Conservation (phyloP, 352 stramenopile genomes). For the Globisporangium nunn region DNA sequence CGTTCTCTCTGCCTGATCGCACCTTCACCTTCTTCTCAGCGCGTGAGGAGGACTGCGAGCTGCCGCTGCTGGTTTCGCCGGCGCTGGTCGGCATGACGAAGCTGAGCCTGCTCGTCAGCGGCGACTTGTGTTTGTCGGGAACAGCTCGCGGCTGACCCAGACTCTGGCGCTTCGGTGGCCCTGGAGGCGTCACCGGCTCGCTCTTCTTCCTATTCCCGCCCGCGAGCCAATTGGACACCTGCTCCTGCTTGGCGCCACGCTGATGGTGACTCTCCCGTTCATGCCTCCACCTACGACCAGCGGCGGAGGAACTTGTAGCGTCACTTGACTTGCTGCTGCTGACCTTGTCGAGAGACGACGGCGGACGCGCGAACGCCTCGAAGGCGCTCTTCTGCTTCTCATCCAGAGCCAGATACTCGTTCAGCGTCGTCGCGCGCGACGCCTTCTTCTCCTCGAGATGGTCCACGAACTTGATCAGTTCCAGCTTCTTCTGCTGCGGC, state of each 20-base stretch:
- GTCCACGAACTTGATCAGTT: constrained; percentile 19
- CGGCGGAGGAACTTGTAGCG: not conserved
- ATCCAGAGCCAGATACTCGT: constrained; percentile 29
- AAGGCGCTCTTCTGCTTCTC: constrained; percentile 13
- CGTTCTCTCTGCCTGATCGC: not conserved
- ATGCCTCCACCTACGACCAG: constrained; percentile 14
- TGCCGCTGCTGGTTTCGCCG: not conserved
- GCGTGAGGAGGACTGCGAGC: not conserved
- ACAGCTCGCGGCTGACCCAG: not conserved
- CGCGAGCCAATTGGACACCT: not conserved
- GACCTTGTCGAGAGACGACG: not conserved
- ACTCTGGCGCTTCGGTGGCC: not conserved
- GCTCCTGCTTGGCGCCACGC: constrained; percentile 13
- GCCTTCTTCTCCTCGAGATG: constrained; percentile 25
- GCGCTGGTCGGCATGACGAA: not conserved
- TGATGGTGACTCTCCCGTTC: constrained; percentile 4
- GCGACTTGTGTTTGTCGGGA: not conserved
- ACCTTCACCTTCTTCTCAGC: not conserved
- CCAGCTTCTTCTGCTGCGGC: not conserved
- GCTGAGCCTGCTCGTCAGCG: not conserved
- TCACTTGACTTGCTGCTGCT: not conserved
- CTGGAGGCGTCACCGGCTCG: not conserved
- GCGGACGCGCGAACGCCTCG: constrained; percentile 3
- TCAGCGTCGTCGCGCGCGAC: constrained; percentile 8
- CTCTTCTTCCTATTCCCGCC: not conserved